Evolutionary conservation across 148 eudicot species (phyloP), one percentile per base, ranked within the genome.

Genomic region (Amaranthus palmeri): DNA sequence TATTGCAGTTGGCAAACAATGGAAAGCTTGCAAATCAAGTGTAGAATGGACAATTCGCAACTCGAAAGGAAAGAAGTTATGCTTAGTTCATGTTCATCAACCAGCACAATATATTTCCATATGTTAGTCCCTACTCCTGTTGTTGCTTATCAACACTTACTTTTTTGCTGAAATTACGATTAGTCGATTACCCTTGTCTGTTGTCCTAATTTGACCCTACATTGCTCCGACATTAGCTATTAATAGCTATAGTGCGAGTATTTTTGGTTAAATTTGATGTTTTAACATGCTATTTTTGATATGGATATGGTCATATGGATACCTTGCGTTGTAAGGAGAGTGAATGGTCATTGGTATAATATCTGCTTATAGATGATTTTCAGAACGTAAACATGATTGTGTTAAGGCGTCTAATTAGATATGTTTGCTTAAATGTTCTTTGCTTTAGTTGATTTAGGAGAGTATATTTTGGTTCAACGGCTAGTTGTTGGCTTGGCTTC

Each of bases 1-100:
- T 73, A 78, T 82, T 54, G 85, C 85, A 76, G 85, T 82, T 25
- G 65, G 78, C 65, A 79, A 79, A 65, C 76, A 79, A 40, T 67
- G 71, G 43, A 82, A 79, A 62, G 76, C 77, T 57, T 72, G 80
- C 57, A 82, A 70, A 52, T 74, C 80, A 47, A 76, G 69, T 54
- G 8, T 79, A 12, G 40, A 70, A 59, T 82, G 85, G 85, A 83
- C 77, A 63, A 25, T 79, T 4, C 78, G 73, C 60, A 79, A 77
- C 56, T 76, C 62, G 7, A 47, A 53, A 36, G 85, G 73, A 7
- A 79, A 70, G 43, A 77, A 55, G 44, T 58, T 82, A 10, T 79
- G 83, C 51, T 55, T 82, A 3, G 10, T 82, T 72, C 82, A 82
- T 79, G 85, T 82, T 72, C 82, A 83, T 54, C 77, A 77, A 54